Evolutionary conservation across 768 basidiomycete genomes (phyloP).

Genomic region (Bullera alba): DNA sequence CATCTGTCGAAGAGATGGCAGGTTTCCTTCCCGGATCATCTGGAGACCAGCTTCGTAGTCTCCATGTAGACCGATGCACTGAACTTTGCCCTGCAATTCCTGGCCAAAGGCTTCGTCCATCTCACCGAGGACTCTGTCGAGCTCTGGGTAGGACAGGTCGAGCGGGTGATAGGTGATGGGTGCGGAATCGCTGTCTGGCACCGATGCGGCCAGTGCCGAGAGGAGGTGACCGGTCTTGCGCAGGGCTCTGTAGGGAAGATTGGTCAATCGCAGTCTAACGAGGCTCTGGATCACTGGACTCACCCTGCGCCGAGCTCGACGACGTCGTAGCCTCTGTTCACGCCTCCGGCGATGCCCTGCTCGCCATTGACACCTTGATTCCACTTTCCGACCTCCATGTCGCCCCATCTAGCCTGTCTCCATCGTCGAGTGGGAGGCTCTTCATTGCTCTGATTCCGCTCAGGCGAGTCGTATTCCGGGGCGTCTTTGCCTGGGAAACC

Average conservation of each 20-base stretch:
- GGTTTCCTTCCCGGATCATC: conserved; percentile 63
- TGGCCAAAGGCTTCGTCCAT: conserved; percentile 57
- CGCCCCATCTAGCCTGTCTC: conserved; percentile 44
- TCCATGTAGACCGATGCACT: conserved; percentile 76
- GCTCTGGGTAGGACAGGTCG: conserved; percentile 80
- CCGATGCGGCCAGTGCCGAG: conserved; percentile 55
- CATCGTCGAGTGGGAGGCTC: conserved; percentile 14
- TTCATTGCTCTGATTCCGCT: background rate
- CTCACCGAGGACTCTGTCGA: conserved; percentile 67
- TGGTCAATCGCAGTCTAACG: conserved; percentile 3
- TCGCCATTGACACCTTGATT: conserved; percentile 49
- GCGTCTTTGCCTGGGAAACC: conserved; percentile 49
- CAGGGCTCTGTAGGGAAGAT: conserved; percentile 56
- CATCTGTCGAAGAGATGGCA: conserved; percentile 37
- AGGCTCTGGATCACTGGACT: conserved; percentile 47
- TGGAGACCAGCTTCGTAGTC: conserved; percentile 85
- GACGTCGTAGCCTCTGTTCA: conserved; percentile 50
- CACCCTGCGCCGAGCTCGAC: conserved; percentile 94
- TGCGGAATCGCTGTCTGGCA: conserved; percentile 42
- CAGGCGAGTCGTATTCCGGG: conserved; percentile 11
- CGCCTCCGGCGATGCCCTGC: conserved; percentile 26
- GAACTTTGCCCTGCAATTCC: conserved; percentile 62
- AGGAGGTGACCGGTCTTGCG: conserved; percentile 84
- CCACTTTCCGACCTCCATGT: conserved; percentile 49
- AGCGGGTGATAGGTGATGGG: conserved; percentile 83